Evolutionary conservation across 2,329 filamentous ascomycete species (phyloP).

Genomic region (Fusarium sp.): DNA sequence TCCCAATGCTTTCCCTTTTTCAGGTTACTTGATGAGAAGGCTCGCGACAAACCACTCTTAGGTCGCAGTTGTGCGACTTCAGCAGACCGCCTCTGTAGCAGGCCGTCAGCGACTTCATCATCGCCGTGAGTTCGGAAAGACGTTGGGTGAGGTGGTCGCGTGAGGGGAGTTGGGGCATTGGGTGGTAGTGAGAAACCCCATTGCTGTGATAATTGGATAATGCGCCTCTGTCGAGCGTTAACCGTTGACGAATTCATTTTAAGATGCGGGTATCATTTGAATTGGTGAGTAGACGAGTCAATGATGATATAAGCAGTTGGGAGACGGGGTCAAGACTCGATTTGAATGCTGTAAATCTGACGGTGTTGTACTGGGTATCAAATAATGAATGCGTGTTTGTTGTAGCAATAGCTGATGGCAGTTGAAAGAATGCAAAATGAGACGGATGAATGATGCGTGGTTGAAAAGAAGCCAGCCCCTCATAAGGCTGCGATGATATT

Average conservation of each 20-base stretch:
- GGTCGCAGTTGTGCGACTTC: conserved; percentile 50
- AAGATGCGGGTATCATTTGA: conserved; percentile 27
- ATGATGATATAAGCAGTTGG: neutral
- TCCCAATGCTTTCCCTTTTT: conserved; percentile 63
- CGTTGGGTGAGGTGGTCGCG: conserved; percentile 54
- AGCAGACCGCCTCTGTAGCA: conserved; percentile 58
- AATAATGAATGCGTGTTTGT: neutral
- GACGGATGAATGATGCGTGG: neutral
- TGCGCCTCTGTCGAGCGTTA: conserved; percentile 57
- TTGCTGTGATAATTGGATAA: conserved; percentile 60
- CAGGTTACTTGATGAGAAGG: conserved; percentile 51
- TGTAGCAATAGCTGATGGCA: neutral
- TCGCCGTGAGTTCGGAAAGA: conserved; percentile 59
- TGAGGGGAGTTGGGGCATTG: conserved; percentile 51
- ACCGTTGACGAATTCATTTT: conserved; percentile 46
- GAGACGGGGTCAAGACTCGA: neutral
- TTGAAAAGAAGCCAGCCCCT: conserved; percentile 13
- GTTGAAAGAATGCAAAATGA: conserved; percentile 10
- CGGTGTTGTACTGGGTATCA: neutral
- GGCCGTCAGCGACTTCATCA: conserved; percentile 62
- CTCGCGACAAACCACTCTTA: conserved; percentile 53
- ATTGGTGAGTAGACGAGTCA: neutral
- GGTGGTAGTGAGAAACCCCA: conserved; percentile 58
- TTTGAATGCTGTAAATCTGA: neutral
- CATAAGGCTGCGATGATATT: conserved; percentile 22